A percentile compares a stretch with the other conserved stretches of the same genome.
Conservation (phyloP, 2,329 filamentous ascomycete genomes). For the Alternaria dauci region DNA sequence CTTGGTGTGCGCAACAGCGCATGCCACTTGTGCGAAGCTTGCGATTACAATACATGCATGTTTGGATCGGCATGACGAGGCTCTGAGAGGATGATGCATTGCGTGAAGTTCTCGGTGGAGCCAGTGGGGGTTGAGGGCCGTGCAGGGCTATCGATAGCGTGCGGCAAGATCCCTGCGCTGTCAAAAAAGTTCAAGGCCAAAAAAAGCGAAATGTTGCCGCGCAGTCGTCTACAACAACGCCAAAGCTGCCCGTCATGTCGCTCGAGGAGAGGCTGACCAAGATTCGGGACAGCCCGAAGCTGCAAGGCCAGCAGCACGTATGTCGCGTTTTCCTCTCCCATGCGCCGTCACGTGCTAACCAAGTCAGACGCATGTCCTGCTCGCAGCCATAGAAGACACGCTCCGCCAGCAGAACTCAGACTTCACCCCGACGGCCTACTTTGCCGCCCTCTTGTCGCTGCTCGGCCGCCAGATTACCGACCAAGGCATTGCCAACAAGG, state of each 20-base stretch:
- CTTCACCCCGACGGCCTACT: slow-evolving; percentile 88
- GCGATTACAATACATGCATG: slow-evolving; percentile 2
- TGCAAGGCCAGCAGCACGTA: slow-evolving; percentile 95
- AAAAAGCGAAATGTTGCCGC: slow-evolving; percentile 17
- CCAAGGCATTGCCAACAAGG: slow-evolving; percentile 76
- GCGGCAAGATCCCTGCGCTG: slow-evolving; percentile 19
- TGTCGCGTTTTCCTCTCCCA: slow-evolving; percentile 29
- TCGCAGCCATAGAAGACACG: slow-evolving; percentile 91
- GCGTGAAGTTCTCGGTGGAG: slow-evolving; percentile 6
- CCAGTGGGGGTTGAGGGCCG: slow-evolving; percentile 9
- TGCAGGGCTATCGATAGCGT: slow-evolving; percentile 28
- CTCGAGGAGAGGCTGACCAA: slow-evolving; percentile 94
- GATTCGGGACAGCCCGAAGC: slow-evolving; percentile 89
- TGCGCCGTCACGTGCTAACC: slow-evolving; percentile 22
- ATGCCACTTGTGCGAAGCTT: slow-evolving; percentile 5
- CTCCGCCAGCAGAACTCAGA: slow-evolving; percentile 87
- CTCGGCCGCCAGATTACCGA: slow-evolving; percentile 77
- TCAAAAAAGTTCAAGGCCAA: slow-evolving; percentile 27
- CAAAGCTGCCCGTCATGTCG: slow-evolving; percentile 56
- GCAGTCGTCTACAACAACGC: slow-evolving; percentile 22
- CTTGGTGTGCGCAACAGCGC: slow-evolving; percentile 8
- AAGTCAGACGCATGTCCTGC: slow-evolving; percentile 78
- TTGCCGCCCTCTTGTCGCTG: slow-evolving; percentile 90
- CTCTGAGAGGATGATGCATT: neutral
- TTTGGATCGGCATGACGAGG: neutral